Base-by-base conservation (phyloP, 2,329 filamentous ascomycete genomes). In the Metarhizium guizhouense region DNA sequence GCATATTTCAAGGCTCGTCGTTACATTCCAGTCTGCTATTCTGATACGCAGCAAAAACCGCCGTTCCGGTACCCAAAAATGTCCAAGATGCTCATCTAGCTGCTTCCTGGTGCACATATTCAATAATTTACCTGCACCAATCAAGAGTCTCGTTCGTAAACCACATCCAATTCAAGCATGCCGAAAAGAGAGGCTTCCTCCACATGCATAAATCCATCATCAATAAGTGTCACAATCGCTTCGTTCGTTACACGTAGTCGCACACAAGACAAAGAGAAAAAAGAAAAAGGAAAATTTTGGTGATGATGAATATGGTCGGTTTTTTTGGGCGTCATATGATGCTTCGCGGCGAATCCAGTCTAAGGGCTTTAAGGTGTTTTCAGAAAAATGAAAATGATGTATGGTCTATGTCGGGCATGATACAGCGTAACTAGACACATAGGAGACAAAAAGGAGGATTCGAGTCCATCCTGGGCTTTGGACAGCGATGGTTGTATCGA, bases 161-260 rank as follows among this genome's bases (percentile, higher is more conserved):
- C 42, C 42, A 45, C 16, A 45, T 45, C 8, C 11, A 40, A 40
- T 16, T 16, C 38, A 16, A 45, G 5, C n/a, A 45, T 20, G 7
- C 20, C 6, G 8, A 29, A 14, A 29, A 48, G 25, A 48, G 11
- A n/a, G 18, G 25, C 45, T 16, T 14, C 10, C 11, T 48, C 25
- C 45, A n/a, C 18, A 30, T 45, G 11, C 45, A 6, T 30, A 20
- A 53, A 54, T 34, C 25, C 29, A 30, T 47, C 14, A 47, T 47
- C 14, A 47, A 47, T 40, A 14, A 16, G 52, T 43, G 52, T 10
- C 52, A 51, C 3, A 50, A 57, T 64, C 60, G 54, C 63, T 52
- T 49, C 36, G 56, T 43, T 43, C 45, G 20, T 48, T 48, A 48
- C 45, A 48, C 45, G 43, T 14, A 49, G 14, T 43, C 43, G 40